These are phyloP conservation scores for Hyphodiscus hymeniophilus DNA, from an alignment of 495 filamentous ascomycete genomes.

Conservation along the genomic window DNA sequence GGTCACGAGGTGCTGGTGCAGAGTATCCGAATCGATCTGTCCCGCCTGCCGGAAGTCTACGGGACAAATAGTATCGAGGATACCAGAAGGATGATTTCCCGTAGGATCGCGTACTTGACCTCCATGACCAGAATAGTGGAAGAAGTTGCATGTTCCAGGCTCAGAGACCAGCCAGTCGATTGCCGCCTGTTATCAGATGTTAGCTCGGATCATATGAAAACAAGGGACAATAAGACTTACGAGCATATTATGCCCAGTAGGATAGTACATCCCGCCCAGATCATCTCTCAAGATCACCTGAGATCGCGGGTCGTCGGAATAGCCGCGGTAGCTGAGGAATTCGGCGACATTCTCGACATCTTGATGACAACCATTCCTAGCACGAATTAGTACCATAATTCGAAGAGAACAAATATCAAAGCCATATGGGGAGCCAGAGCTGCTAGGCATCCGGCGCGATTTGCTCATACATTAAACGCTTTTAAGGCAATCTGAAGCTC, in stretches of 20 bases:
- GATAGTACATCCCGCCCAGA: constrained; percentile 38
- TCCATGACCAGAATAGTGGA: constrained; percentile 52
- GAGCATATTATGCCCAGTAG: constrained; percentile 47
- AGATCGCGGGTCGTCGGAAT: constrained; percentile 34
- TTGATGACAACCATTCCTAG: constrained; percentile 48
- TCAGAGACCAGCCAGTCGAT: constrained; percentile 17
- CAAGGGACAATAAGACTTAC: constrained; percentile 44
- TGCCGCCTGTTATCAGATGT: constrained; percentile 31
- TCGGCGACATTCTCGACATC: constrained; percentile 43
- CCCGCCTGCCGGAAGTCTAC: constrained; percentile 41
- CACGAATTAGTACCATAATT: too few relatives aligned
- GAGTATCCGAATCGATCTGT: constrained; percentile 41
- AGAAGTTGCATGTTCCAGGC: constrained; percentile 18
- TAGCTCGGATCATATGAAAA: constrained; percentile 32
- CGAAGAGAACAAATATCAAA: too few relatives aligned
- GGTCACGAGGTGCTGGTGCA: constrained; percentile 45
- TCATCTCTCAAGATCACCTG: constrained; percentile 47
- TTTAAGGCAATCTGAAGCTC: too few relatives aligned
- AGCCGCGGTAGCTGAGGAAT: constrained; percentile 38
- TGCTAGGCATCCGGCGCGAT: too few relatives aligned
- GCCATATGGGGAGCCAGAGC: too few relatives aligned
- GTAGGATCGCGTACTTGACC: constrained; percentile 23
- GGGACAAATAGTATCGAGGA: constrained; percentile 49
- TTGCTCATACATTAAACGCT: too few relatives aligned
- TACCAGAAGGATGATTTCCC: constrained; percentile 23